These are phyloP conservation scores for Deakozyma indianensis DNA, from an alignment of 805 yeast species.

Conservation along the genomic window DNA sequence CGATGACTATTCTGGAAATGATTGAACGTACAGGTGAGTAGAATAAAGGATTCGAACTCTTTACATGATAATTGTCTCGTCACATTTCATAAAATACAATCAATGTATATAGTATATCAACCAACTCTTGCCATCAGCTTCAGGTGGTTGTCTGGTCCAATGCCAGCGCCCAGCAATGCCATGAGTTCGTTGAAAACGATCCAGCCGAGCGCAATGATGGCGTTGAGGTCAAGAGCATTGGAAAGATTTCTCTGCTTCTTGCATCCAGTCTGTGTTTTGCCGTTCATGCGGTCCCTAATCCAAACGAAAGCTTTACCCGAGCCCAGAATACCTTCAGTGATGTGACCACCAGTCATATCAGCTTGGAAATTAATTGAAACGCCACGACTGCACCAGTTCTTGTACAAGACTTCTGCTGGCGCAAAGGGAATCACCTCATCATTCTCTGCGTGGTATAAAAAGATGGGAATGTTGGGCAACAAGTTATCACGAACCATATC, in stretches of 20 bases:
- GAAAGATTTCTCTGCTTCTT: not conserved
- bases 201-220: not conserved
- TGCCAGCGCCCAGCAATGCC: not conserved
- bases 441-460: conserved; percentile 15
- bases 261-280: not conserved
- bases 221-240: not conserved
- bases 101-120: not conserved
- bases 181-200: not conserved
- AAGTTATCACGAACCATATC: conserved; percentile 11
- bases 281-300: not conserved
- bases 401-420: conserved; percentile 9
- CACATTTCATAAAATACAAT: too few species aligned
- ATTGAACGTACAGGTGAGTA: too few species aligned
- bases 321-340: conserved; percentile 4
- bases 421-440: conserved; percentile 13
- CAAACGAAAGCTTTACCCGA: conserved; percentile 5
- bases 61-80: too few species aligned
- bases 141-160: not conserved
- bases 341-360: conserved; percentile 6
- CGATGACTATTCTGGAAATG: not conserved
- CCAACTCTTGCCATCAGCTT: not conserved
- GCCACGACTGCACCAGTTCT: conserved; percentile 14
- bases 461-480: conserved; percentile 12
- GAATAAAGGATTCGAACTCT: too few species aligned
- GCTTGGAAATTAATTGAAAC: conserved; percentile 9